Conservation (phyloP, 345 rosid genomes). For the Zanthoxylum bungeanum region DNA sequence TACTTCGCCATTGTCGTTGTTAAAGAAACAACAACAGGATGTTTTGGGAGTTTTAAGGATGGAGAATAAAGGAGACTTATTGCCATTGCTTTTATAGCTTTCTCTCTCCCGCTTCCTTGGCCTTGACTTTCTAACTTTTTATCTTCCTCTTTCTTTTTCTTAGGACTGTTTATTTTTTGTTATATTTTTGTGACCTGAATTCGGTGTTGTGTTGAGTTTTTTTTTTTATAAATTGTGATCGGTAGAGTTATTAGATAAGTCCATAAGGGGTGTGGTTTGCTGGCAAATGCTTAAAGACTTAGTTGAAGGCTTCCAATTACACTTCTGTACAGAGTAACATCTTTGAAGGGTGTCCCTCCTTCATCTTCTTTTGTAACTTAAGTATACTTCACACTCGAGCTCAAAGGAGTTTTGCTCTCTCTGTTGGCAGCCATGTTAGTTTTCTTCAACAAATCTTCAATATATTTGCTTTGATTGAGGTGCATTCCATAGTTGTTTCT, state of each 20-base stretch:
- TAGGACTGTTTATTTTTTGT: background rate
- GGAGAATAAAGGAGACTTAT: background rate
- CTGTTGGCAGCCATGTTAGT: background rate
- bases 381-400: background rate
- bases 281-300: too few species aligned
- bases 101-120: background rate
- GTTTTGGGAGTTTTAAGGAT: background rate
- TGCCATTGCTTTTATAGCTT: background rate
- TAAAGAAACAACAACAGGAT: background rate
- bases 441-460: background rate
- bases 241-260: too few species aligned
- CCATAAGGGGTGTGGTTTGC: too few species aligned
- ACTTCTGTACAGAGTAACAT: background rate
- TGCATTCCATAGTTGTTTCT: background rate
- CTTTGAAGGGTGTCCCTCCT: background rate
- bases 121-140: background rate
- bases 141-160: background rate
- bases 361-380: too few species aligned
- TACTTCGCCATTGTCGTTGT: slow-evolving; percentile 37
- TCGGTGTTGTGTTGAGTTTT: too few species aligned
- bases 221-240: too few species aligned
- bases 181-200: too few species aligned
- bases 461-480: background rate
- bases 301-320: background rate
- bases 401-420: background rate